Base-by-base conservation (phyloP, 257 asterid genomes). In the Solanum chaucha region DNA sequence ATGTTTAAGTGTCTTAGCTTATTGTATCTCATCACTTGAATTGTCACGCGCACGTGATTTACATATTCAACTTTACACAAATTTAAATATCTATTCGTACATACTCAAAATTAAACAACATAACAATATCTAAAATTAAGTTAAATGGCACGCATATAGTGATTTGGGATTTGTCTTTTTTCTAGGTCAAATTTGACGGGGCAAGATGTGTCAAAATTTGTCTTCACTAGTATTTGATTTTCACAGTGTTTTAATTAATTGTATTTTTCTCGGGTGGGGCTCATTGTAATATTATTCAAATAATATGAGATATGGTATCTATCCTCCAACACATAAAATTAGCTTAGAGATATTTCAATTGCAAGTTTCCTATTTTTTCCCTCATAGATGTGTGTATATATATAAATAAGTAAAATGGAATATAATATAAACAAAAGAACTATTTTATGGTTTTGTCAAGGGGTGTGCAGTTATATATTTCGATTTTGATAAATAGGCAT, bases 51-150 rank as follows among this genome's bases (percentile, higher is more conserved):
- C 17, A 46, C 4, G 4, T 41, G 12, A 13, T 46, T 12, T 46
- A 46, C 55, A 4, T 46, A 13, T 46, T 46, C 6, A 46, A 0
- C 5, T 46, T 46, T 46, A 46, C 2, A 46, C 6, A 13, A 12
- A 46, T 46, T 46, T 11, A 46, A 12, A 13, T 46, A 13, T 46
- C 0, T 13, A 4, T 4, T 46, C 55, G 0, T 17, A 2, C 3
- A 5, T 0, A 51, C 0, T 15, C 3, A 15, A 5, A 51, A 17
- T 51, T 5, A 0, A 4, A 46, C 2, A 13, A 46, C 0, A 46
- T 13, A 46, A 13, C 19, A 41, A 40, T 1, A 44, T 46, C 1
- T 10, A 0, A 10, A 41, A 41, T 41, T 41, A 41, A 41, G 3
- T 46, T 1, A 46, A 46, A 4, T 4, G 7, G 1, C 19, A 4